Percentiles rank a stretch among this genome's conserved stretches.
phyloP scores from a whole-genome alignment of 2,329 filamentous ascomycete genomes.

The Cladorrhinum sp. region DNA sequence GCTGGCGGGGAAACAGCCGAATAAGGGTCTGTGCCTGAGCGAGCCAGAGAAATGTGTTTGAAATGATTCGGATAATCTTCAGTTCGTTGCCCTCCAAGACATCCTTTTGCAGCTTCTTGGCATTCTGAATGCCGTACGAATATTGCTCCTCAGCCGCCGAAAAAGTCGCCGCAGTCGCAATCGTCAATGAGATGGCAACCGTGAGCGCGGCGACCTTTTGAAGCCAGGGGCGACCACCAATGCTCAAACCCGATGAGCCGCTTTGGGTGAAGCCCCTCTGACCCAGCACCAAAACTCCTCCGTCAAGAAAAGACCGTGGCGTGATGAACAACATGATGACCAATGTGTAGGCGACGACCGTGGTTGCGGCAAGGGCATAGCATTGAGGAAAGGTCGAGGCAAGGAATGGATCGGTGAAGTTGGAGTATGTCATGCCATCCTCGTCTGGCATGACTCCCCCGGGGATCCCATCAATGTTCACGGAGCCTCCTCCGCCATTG shows the following conservation, averaged over 20 bases:
- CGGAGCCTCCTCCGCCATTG: conserved; percentile 38
- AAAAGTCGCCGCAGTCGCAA: conserved; percentile 90
- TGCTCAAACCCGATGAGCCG: conserved; percentile 71
- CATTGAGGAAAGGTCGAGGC: conserved; percentile 89
- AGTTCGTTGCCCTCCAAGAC: conserved; percentile 85
- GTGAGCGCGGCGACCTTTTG: conserved; percentile 77
- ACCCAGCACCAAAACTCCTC: conserved; percentile 76
- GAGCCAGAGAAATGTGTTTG: conserved; percentile 94
- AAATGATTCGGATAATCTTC: conserved; percentile 86
- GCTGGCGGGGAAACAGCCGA: conserved; percentile 89
- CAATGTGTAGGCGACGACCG: conserved; percentile 85
- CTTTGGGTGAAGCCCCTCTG: conserved; percentile 81
- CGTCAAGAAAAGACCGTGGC: conserved; percentile 88
- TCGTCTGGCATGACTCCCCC: conserved; percentile 17
- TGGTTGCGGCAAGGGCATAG: conserved; percentile 88
- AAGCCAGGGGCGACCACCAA: conserved; percentile 89
- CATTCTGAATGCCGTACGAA: conserved; percentile 73
- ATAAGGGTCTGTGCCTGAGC: conserved; percentile 97
- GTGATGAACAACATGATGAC: conserved; percentile 93
- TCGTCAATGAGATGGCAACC: conserved; percentile 81
- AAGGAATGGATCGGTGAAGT: conserved; percentile 85
- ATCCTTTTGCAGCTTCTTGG: conserved; percentile 66
- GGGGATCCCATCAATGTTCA: conserved; percentile 31
- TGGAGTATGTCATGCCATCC: conserved; percentile 48
- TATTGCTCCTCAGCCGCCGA: conserved; percentile 81